phyloP scores from a whole-genome alignment of 371 early-diverging fungal genomes.

The Lichtheimia ramosa region DNA sequence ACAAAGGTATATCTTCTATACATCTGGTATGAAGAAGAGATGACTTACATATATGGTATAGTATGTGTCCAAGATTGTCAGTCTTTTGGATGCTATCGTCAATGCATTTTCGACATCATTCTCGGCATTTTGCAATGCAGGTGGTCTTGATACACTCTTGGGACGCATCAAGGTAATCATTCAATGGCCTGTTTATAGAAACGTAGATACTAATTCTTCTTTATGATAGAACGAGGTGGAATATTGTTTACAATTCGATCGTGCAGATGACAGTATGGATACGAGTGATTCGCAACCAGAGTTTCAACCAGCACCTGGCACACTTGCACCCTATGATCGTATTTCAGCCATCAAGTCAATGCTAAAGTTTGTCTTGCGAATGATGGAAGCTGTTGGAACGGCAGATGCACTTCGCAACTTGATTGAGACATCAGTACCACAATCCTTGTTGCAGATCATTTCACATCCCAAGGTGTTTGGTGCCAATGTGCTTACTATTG shows the following conservation, averaged over 20 bases:
- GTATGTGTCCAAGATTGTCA: slow-evolving; percentile 70
- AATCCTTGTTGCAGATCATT: slow-evolving; percentile 72
- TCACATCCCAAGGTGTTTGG: slow-evolving; percentile 76
- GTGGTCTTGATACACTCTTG: slow-evolving; percentile 80
- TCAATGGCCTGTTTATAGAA: neutral
- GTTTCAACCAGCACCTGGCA: slow-evolving; percentile 8
- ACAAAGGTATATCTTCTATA: slow-evolving; percentile 52
- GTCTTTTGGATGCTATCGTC: slow-evolving; percentile 79
- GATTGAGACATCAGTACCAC: slow-evolving; percentile 88
- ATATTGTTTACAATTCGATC: slow-evolving; percentile 31
- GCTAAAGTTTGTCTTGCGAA: slow-evolving; percentile 86
- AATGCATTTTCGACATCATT: slow-evolving; percentile 79
- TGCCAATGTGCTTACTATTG: slow-evolving; percentile 66
- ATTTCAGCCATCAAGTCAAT: slow-evolving; percentile 79
- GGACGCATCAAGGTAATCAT: slow-evolving; percentile 65
- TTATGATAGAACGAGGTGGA: slow-evolving; percentile 50
- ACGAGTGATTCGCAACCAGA: slow-evolving; percentile 17
- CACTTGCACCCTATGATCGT: slow-evolving; percentile 52
- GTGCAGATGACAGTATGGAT: slow-evolving; percentile 34
- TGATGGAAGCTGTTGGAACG: slow-evolving; percentile 91
- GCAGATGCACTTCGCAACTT: slow-evolving; percentile 91
- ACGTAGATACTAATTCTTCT: neutral
- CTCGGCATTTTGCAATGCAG: slow-evolving; percentile 76
- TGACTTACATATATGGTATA: slow-evolving; percentile 6
- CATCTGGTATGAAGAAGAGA: too few species aligned